Percentiles rank a stretch among this genome's conserved stretches.
Conservation (phyloP, 2,329 filamentous ascomycete species). For the Podosphaera aphanis region DNA sequence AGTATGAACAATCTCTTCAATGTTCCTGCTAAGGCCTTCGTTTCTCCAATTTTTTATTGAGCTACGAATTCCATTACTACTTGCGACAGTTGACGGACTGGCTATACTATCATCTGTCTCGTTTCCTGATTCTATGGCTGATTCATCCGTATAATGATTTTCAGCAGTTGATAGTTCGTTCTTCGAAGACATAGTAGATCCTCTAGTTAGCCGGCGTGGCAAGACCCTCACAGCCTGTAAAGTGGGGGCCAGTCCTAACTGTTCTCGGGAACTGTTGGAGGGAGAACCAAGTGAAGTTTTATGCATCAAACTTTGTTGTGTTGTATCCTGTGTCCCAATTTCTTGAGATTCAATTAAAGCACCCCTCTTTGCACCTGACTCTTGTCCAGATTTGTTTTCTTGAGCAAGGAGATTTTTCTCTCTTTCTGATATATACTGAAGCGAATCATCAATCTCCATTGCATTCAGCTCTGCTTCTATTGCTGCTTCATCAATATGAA, state of each 20-base stretch:
- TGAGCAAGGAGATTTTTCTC: slow-evolving; percentile 5
- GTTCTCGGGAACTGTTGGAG: slow-evolving; percentile 9
- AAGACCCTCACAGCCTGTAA: slow-evolving; percentile 6
- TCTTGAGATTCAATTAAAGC: slow-evolving; percentile 3
- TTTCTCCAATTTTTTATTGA: slow-evolving; percentile 11
- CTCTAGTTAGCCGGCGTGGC: slow-evolving; percentile 6
- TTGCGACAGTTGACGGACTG: slow-evolving; percentile 12
- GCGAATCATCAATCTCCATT: slow-evolving; percentile 12
- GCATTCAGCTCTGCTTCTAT: slow-evolving; percentile 14
- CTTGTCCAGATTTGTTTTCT: slow-evolving; percentile 12
- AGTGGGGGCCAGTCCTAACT: slow-evolving; percentile 4
- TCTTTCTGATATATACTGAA: slow-evolving; percentile 12
- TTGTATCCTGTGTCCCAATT: slow-evolving; percentile 5
- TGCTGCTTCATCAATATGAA: slow-evolving; percentile 12
- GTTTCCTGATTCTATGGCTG: slow-evolving; percentile 13
- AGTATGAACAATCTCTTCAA: slow-evolving; percentile 10
- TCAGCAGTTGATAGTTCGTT: slow-evolving; percentile 4
- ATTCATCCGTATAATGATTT: slow-evolving; percentile 7
- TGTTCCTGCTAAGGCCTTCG: slow-evolving; percentile 8
- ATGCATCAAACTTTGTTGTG: slow-evolving; percentile 8
- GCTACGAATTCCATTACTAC: slow-evolving; percentile 5
- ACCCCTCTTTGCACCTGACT: slow-evolving; percentile 11
- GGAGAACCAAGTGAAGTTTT: slow-evolving; percentile 11
- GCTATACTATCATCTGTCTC: slow-evolving; percentile 16
- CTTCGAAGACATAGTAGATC: slow-evolving; percentile 6